Conservation (phyloP, 345 rosid genomes). For the Eucalyptus fibrosa region DNA sequence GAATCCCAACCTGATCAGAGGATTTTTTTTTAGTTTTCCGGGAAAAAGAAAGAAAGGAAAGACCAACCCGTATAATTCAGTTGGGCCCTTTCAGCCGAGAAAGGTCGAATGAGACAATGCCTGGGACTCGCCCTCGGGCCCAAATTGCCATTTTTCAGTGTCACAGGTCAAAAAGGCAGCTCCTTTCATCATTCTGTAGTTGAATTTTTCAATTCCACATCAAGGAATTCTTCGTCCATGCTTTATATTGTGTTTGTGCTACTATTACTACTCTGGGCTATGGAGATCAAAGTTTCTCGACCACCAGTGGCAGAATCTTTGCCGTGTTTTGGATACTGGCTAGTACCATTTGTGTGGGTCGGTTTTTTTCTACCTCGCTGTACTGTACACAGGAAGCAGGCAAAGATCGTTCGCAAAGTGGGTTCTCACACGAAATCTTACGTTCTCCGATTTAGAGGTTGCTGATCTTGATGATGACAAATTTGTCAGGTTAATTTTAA, state of each 20-base stretch:
- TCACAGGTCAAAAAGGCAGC: neutral
- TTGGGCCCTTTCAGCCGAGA: neutral
- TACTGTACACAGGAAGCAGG: slow-evolving; percentile 11
- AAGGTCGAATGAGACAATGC: neutral
- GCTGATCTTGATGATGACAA: slow-evolving; percentile 40
- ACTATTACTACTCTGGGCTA: slow-evolving; percentile 42
- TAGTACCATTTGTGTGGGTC: slow-evolving; percentile 36
- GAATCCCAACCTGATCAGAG: neutral
- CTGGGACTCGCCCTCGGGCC: neutral
- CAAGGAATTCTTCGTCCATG: neutral
- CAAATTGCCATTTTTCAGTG: neutral
- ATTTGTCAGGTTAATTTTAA: slow-evolving; percentile 13
- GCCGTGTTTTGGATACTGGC: slow-evolving; percentile 46
- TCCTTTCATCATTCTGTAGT: neutral
- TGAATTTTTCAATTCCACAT: neutral
- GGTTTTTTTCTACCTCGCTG: slow-evolving; percentile 39
- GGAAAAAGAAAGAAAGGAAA: neutral
- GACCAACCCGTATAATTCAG: neutral
- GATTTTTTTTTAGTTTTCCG: neutral
- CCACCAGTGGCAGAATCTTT: slow-evolving; percentile 21
- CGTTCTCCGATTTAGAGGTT: slow-evolving; percentile 17
- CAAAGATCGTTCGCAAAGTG: slow-evolving; percentile 9
- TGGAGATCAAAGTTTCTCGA: neutral
- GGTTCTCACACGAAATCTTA: slow-evolving; percentile 17
- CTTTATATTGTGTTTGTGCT: slow-evolving; percentile 39